These are phyloP conservation scores for Saccharomycopsis fodiens DNA, from an alignment of 805 yeast genomes.

Conservation along the genomic window DNA sequence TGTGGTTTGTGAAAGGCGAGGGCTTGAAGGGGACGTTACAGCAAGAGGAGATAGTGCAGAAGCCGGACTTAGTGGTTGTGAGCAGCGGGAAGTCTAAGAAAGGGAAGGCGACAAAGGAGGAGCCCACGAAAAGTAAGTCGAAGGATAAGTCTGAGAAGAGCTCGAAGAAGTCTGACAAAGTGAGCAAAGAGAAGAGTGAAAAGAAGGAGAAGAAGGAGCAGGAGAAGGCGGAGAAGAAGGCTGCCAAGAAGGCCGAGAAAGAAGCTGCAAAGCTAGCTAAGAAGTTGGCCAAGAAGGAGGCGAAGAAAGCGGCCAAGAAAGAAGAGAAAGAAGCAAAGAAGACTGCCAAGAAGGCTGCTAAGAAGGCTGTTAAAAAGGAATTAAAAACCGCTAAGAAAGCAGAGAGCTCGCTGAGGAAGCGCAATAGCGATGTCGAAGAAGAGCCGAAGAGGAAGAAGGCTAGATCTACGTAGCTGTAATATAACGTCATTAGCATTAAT, in stretches of 20 bases:
- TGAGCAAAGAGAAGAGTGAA: slow-evolving; percentile 27
- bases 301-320: slow-evolving; percentile 21
- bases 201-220: slow-evolving; percentile 24
- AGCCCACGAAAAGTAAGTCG: slow-evolving; percentile 24
- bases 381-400: no score
- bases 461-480: no score
- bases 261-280: slow-evolving; percentile 25
- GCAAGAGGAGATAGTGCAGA: slow-evolving; percentile 11
- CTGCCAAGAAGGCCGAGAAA: slow-evolving; percentile 25
- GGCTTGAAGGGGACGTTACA: slow-evolving; percentile 68
- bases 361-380: no score
- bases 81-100: slow-evolving; percentile 22
- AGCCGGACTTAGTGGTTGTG: slow-evolving; percentile 17
- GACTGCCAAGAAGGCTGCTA: no score
- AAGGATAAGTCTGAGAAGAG: slow-evolving; percentile 23
- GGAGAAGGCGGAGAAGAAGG: slow-evolving; percentile 25
- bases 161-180: slow-evolving; percentile 19
- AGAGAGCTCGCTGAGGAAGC: no score
- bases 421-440: no score
- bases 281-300: slow-evolving; percentile 24
- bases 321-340: slow-evolving; percentile 24
- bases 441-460: no score
- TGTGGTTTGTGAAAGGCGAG: slow-evolving; percentile 83
- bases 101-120: slow-evolving; percentile 24
- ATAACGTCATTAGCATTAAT: no score